Percentiles rank a stretch among this genome's conserved stretches.
Conservation (phyloP, 2,329 filamentous ascomycete species). For the Decorospora gaudefroyi region DNA sequence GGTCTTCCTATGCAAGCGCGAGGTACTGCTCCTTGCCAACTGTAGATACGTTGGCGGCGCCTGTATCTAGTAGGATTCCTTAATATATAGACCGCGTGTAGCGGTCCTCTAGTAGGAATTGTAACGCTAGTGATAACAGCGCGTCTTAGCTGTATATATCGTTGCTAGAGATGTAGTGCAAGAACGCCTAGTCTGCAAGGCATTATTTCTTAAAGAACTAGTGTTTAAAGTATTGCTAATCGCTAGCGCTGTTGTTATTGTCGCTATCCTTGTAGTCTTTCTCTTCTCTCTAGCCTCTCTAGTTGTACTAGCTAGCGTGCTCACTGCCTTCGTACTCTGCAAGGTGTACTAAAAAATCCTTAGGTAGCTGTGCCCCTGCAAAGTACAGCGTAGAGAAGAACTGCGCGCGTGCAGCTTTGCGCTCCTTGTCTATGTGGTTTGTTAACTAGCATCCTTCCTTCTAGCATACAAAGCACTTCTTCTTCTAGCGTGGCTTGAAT, state of each 20-base stretch:
- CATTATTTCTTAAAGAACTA: not conserved
- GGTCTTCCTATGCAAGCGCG: not conserved
- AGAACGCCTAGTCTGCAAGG: not conserved
- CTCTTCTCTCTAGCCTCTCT: not conserved
- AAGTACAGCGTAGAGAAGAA: not conserved
- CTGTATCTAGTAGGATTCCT: not conserved
- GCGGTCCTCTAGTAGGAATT: not conserved
- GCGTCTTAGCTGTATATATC: not conserved
- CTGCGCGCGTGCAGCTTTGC: not conserved
- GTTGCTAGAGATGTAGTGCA: not conserved
- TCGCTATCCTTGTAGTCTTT: not conserved
- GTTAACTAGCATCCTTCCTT: not conserved
- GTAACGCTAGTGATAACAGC: not conserved
- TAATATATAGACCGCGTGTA: not conserved
- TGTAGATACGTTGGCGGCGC: not conserved
- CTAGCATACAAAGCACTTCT: not conserved
- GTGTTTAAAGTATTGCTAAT: not conserved
- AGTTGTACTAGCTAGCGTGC: not conserved
- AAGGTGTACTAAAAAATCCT: not conserved
- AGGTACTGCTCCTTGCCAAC: not conserved
- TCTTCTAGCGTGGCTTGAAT: not conserved
- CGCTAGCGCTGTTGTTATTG: not conserved
- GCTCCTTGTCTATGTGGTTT: not conserved
- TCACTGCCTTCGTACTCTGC: not conserved
- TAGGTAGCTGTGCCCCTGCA: not conserved